Base-by-base conservation (phyloP, 1,284 basidiomycete species). In the Fistulinella cinereoalba region DNA sequence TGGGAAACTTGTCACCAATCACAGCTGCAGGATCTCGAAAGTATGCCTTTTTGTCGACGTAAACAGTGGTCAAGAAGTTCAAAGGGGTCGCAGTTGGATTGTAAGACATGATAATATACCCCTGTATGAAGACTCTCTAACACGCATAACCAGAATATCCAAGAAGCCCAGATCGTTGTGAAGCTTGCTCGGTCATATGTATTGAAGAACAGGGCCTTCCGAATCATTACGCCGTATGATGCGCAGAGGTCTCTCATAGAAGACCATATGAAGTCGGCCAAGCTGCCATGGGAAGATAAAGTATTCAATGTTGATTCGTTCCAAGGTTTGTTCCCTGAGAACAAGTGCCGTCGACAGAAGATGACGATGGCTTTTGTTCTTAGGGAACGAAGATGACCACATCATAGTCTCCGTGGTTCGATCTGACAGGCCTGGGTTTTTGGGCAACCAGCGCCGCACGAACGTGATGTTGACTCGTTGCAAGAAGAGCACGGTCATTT, bases 391-490 rank as follows among this genome's bases (percentile, higher is more conserved):
- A 49, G 67, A 69, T 31, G 70, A 84, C 43, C 73, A 76, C 39
- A 80, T 85, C 43, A 75, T 88, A 33, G 71, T 88, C 29, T 86
- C 79, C 4, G 50, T 80, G n/a, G 77, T 81, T 3, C 69, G 79
- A 11, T 70, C 79, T 0, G 48, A 56, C 1, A 56, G 50, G 4
- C 57, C 73, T 2, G 80, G 81, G 1, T 84, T 83, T 53, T 58
- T 83, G 18, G 53, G 43, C 6, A 75, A 73, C 41, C 16, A 60
- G 13, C 64, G 74, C 5, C 74, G 84, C 2, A 75, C 76, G 13
- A 87, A 87, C 61, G 84, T 87, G 32, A 84, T 88, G 82, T 65
- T 87, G 37, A 78, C 77, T 1, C 71, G 81, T 11, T 83, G 79
- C 64, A 80, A 78, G 62, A 56, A 61, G 32, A 69, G 72, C 36